Evolutionary conservation across 257 asterid species (phyloP).

Genomic region (Lavandula angustifolia): DNA sequence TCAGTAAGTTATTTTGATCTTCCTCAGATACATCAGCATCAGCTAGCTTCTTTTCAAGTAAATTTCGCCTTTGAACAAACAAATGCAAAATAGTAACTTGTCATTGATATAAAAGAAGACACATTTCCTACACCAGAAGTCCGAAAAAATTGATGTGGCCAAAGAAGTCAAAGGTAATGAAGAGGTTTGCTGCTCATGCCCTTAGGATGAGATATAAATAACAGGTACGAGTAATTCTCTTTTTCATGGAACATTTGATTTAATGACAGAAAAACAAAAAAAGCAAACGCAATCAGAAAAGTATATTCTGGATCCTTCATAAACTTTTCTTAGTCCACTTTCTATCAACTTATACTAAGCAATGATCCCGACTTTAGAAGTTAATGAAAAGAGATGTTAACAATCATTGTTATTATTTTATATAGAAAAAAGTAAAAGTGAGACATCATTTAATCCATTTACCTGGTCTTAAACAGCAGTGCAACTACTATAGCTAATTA

Average conservation of each 20-base stretch:
- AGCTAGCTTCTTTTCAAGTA: conserved; percentile 91
- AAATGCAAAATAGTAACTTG: conserved; percentile 26
- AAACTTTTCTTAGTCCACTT: background rate
- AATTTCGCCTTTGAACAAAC: conserved; percentile 60
- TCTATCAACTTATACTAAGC: background rate
- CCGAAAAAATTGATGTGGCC: conserved; percentile 1
- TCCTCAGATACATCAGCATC: conserved; percentile 99
- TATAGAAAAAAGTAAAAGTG: too few relatives aligned
- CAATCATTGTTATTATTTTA: background rate
- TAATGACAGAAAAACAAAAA: background rate
- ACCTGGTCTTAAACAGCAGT: background rate
- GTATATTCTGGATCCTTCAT: conserved; percentile 1
- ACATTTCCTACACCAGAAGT: conserved; percentile 12
- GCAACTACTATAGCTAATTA: conserved; percentile 11
- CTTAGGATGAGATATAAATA: conserved; percentile 11
- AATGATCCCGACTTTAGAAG: conserved; percentile 1
- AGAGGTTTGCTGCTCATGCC: background rate
- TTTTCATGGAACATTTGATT: background rate
- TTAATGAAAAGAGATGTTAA: background rate
- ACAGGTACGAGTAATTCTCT: background rate
- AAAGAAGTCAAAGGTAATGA: conserved; percentile 12
- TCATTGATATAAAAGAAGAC: conserved; percentile 14
- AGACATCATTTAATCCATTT: conserved; percentile 5
- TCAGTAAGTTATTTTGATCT: conserved; percentile 84
- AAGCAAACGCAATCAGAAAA: conserved; percentile 12